Base-by-base conservation (phyloP, 192 early-diverging fungal genomes). In the Coemansia interrupta region DNA sequence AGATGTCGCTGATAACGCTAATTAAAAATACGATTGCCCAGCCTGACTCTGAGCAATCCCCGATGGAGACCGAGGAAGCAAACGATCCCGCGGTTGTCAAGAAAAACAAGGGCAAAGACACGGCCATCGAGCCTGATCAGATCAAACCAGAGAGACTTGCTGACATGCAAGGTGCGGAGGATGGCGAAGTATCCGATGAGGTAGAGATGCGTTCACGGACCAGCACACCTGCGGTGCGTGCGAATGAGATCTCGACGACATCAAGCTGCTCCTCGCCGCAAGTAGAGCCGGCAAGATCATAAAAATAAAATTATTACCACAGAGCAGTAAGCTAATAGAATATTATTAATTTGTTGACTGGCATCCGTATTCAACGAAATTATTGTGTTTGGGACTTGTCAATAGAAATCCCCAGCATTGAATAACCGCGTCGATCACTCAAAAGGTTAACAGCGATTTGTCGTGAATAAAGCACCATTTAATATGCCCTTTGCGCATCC, bases 1-100 rank as follows among this genome's bases (percentile, higher is more conserved):
- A 79, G 20, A 73, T 79, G 72, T 66, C 70, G 6, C 46, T 79
- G 28, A 63, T 79, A 44, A 23, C 43, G 19, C 58, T 79, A 23
- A 60, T 73, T 18, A 55, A 72, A 46, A 19, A 57, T 9, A 54
- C 66, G 17, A 47, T 79, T 30, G 71, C 43, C 6, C 72, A 59
- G 15, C 52, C 52, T 8, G 52, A 54, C 2, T 54, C 52, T 39
- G 29, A 39, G 52, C 29, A 3, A 43, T 61, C 46, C 40, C 73
- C 1, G 29, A 29, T 38, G 43, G 23, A n/a, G 40, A 44, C 30
- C 14, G 19, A 54, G 0, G 52, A 32, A 26, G 20, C 19, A 5
- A 0, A 12, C 20, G 52, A 38, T 4, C 36, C 28, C 1, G 17
- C 23, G 5, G 28, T 17, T 36, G 0, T 36, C 24, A 30, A 52